A percentile compares a stretch with the other conserved stretches of the same genome.
phyloP scores from a whole-genome alignment of 257 asterid genomes.

The Eustoma russellianum region DNA sequence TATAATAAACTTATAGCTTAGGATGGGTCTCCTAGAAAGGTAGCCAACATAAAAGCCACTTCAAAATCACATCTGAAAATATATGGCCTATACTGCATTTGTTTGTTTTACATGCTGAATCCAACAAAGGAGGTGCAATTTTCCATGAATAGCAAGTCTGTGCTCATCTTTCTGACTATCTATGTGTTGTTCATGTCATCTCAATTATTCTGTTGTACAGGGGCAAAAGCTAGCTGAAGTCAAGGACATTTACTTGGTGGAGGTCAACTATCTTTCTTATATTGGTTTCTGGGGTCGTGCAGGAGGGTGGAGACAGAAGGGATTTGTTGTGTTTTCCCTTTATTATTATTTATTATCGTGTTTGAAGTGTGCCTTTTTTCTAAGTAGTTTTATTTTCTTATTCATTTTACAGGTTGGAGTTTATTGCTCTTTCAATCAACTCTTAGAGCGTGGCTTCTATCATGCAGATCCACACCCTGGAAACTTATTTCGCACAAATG shows the following conservation, averaged over 20 bases:
- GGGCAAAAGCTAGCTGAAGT: constrained; percentile 86
- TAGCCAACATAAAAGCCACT: not conserved
- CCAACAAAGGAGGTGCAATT: not conserved
- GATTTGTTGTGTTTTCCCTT: not conserved
- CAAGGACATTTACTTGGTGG: constrained; percentile 85
- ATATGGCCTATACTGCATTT: not conserved
- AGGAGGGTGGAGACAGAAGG: not conserved
- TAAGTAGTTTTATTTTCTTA: constrained; percentile 1
- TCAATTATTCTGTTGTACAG: constrained; percentile 33
- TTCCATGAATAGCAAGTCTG: not conserved
- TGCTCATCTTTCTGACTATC: not conserved
- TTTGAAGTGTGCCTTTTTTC: not conserved
- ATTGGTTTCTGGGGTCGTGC: not conserved
- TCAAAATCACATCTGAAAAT: not conserved
- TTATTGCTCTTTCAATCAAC: constrained; percentile 97
- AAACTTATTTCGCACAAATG: constrained; percentile 82
- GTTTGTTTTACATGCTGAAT: not conserved
- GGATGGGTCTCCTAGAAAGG: not conserved
- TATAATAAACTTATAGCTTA: not conserved
- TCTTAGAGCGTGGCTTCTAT: constrained; percentile 87
- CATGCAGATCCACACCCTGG: constrained; percentile 99
- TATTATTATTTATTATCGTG: not conserved
- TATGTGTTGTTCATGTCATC: constrained; percentile 4
- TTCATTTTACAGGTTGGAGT: constrained; percentile 70
- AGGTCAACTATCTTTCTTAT: constrained; percentile 41